Evolutionary conservation across 768 basidiomycete genomes (phyloP).

Genomic region (Mycena pura): DNA sequence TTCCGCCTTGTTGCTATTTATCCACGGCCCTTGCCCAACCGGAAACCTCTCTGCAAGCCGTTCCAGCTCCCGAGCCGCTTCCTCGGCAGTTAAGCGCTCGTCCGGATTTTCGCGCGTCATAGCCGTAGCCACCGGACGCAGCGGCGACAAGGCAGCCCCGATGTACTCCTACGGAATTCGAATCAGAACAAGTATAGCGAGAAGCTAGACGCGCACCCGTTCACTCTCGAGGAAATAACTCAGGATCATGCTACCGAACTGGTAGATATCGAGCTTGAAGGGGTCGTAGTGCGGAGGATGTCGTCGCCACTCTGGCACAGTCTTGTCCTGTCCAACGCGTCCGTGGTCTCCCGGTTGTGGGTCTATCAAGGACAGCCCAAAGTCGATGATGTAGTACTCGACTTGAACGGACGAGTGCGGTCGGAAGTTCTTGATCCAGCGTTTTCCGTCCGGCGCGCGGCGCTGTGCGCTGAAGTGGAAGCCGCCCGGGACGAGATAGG

Average conservation of each 20-base stretch:
- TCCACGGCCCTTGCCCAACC: too few relatives aligned
- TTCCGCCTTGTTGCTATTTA: too few relatives aligned
- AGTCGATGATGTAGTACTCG: conserved; percentile 1
- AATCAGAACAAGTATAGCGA: too few relatives aligned
- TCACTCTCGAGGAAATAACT: too few relatives aligned
- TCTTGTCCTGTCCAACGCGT: not conserved
- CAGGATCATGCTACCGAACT: not conserved
- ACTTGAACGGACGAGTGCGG: not conserved
- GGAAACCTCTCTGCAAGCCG: too few relatives aligned
- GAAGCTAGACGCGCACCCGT: too few relatives aligned
- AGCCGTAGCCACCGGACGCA: too few relatives aligned
- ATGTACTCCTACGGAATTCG: too few relatives aligned
- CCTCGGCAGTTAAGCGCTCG: too few relatives aligned
- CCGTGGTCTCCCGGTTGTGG: not conserved
- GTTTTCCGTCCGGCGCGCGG: not conserved
- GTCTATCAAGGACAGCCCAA: not conserved
- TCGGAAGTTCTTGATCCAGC: not conserved
- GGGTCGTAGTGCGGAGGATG: not conserved
- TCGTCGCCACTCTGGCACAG: not conserved
- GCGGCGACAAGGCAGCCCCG: too few relatives aligned
- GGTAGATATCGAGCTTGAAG: not conserved
- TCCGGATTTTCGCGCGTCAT: too few relatives aligned
- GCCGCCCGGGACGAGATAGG: not conserved
- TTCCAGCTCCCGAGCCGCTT: too few relatives aligned
- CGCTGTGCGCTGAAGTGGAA: not conserved